Conservation (phyloP, 1,284 basidiomycete species). For the Puccinia coronata region DNA sequence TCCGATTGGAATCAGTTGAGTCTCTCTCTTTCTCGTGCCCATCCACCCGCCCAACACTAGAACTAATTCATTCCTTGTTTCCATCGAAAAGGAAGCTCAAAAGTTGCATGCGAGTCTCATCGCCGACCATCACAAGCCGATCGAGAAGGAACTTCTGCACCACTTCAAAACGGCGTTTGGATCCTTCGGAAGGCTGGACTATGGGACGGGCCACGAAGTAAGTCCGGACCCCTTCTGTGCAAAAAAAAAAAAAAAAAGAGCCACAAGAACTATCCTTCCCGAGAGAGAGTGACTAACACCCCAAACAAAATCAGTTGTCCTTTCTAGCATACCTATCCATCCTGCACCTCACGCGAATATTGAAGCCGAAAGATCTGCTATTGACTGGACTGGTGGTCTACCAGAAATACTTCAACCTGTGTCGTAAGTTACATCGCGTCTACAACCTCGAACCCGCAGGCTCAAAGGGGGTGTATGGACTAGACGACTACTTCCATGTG, state of each 20-base stretch:
- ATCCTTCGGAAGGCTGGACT: conserved; percentile 81
- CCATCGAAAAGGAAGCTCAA: conserved; percentile 65
- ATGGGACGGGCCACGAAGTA: conserved; percentile 57
- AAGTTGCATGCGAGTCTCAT: conserved; percentile 65
- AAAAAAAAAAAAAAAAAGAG: conserved; percentile 7
- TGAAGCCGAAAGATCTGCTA: neutral
- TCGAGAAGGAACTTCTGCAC: conserved; percentile 68
- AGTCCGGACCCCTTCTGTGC: neutral
- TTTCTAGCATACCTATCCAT: conserved; percentile 44
- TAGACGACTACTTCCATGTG: conserved; percentile 76
- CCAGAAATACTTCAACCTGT: conserved; percentile 75
- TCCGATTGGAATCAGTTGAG: conserved; percentile 65
- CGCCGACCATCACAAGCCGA: conserved; percentile 61
- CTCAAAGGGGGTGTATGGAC: conserved; percentile 95
- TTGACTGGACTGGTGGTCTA: conserved; percentile 64
- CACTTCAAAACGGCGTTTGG: conserved; percentile 66
- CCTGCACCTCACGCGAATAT: conserved; percentile 17
- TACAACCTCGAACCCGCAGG: conserved; percentile 94
- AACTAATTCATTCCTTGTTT: neutral
- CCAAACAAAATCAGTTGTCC: conserved; percentile 14
- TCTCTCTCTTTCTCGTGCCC: conserved; percentile 23
- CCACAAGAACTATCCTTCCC: no score
- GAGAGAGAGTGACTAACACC: no score
- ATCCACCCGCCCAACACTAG: neutral
- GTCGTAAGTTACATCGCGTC: conserved; percentile 81